Percentiles rank a stretch among this genome's conserved stretches.
Evolutionary conservation across 2,329 filamentous ascomycete species (phyloP).

Genomic region (Aspergillus melleus): DNA sequence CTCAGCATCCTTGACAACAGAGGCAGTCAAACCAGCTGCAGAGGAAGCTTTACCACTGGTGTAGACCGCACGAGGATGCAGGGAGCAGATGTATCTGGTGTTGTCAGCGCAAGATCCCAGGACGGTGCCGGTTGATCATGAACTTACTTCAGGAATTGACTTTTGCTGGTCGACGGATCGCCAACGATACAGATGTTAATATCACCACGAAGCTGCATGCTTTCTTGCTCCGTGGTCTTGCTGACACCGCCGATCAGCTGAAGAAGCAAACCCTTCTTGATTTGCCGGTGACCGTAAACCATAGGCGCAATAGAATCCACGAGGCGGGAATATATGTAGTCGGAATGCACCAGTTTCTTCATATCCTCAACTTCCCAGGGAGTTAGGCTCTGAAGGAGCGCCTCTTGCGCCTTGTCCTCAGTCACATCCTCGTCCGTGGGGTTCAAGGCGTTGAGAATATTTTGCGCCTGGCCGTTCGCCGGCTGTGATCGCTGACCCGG

Average conservation of each 20-base stretch:
- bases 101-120: neutral
- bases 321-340: constrained; percentile 89
- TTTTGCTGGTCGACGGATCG: constrained; percentile 95
- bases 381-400: constrained; percentile 82
- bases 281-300: constrained; percentile 95
- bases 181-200: constrained; percentile 99
- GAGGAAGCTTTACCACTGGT: constrained; percentile 97
- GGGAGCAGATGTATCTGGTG: constrained; percentile 79
- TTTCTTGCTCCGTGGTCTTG: constrained; percentile 81
- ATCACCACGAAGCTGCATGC: constrained; percentile 92
- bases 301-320: constrained; percentile 94
- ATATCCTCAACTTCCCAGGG: constrained; percentile 87
- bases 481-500: constrained; percentile 72
- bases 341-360: constrained; percentile 88
- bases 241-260: constrained; percentile 95
- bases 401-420: constrained; percentile 83
- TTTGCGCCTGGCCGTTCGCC: constrained; percentile 71
- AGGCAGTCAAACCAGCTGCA: constrained; percentile 93
- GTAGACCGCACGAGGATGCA: constrained; percentile 95
- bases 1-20: constrained; percentile 96
- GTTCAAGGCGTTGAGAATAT: constrained; percentile 82
- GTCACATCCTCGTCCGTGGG: constrained; percentile 68
- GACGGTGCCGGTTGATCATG: neutral
- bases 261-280: constrained; percentile 93
- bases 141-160: constrained; percentile 82